Percentiles rank a stretch among this genome's conserved stretches.
These are phyloP conservation scores for Mucor lusitanicus DNA, from an alignment of 371 early-diverging fungal genomes.

Conservation along the genomic window DNA sequence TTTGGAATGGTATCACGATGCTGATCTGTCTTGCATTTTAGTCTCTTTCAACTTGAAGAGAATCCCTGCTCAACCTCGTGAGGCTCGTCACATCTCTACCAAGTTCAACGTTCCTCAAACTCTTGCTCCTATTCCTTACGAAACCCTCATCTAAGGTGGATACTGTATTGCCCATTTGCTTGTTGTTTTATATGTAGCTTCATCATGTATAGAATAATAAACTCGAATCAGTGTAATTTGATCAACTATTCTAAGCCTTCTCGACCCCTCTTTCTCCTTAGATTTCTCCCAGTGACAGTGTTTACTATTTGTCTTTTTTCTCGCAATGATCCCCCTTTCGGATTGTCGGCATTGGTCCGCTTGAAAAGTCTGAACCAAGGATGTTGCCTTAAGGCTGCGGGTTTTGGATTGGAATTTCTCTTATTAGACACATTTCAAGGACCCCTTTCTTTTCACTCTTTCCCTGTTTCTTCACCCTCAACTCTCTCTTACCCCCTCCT, in stretches of 20 bases:
- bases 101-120: slow-evolving; percentile 90
- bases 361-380: background rate
- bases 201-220: slow-evolving; percentile 1
- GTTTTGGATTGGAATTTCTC: background rate
- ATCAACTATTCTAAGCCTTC: slow-evolving; percentile 1
- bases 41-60: slow-evolving; percentile 83
- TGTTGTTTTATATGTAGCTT: background rate
- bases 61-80: slow-evolving; percentile 89
- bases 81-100: slow-evolving; percentile 86
- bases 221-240: background rate
- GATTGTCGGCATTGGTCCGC: slow-evolving; percentile 4
- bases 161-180: background rate
- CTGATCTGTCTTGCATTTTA: slow-evolving; percentile 21
- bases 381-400: background rate
- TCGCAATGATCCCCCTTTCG: background rate
- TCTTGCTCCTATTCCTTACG: slow-evolving; percentile 93
- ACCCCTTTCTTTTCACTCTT: slow-evolving; percentile 5
- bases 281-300: background rate
- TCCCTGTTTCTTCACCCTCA: background rate
- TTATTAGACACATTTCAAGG: slow-evolving; percentile 3
- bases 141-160: slow-evolving; percentile 72
- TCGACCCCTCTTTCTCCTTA: background rate
- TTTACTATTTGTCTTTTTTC: background rate
- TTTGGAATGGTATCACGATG: background rate
- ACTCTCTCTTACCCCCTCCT: background rate